Evolutionary conservation across 2,329 filamentous ascomycete species (phyloP), one percentile per base, ranked within the genome.

Genomic region (Aotearoamyces nothofagi): DNA sequence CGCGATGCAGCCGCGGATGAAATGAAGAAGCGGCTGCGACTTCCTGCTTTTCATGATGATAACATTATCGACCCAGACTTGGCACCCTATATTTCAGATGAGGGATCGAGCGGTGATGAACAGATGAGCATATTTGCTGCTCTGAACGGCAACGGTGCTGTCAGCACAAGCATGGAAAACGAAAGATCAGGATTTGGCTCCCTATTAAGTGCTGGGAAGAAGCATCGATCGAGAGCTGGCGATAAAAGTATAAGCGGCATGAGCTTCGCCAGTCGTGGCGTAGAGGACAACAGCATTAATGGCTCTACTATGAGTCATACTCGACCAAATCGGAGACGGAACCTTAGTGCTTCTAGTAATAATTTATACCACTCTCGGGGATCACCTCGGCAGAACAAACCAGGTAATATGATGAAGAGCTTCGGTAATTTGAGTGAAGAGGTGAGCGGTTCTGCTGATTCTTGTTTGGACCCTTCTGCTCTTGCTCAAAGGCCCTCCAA

Each of bases 61-160:
- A 96, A 90, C 47, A 93, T 98, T 41, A 96, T 98, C 41, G 90
- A 98, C 48, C 90, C 90, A 1, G 90, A 98, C 45, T 60, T 98
- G 30, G 87, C 86, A 4, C 80, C 83, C 17, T 98, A 92, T 54
- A 79, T 98, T 63, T 98, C 90, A 5, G 90, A 98, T 49, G 76
- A 81, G 41, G 84, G 81, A 26, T 93, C 86, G 2, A 94, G 83
- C 43, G 87, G 80, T 20, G 86, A 93, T 43, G 86, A 98, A 39
- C 81, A 92, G 42, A 77, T 86, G 54, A 86, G 78, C 45, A 77
- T 94, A 9, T 80, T 92, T 52, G 75, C 79, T 2, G 73, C 69
- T 5, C 66, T 78, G 57, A 61, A 84, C n/a, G 71, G 66, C 32
- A 66, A 67, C 26, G 73, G 76, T 33, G 56, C 69, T 12, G 62